phyloP scores from a whole-genome alignment of 352 stramenopile species.

The Aphanomyces cochlioides region DNA sequence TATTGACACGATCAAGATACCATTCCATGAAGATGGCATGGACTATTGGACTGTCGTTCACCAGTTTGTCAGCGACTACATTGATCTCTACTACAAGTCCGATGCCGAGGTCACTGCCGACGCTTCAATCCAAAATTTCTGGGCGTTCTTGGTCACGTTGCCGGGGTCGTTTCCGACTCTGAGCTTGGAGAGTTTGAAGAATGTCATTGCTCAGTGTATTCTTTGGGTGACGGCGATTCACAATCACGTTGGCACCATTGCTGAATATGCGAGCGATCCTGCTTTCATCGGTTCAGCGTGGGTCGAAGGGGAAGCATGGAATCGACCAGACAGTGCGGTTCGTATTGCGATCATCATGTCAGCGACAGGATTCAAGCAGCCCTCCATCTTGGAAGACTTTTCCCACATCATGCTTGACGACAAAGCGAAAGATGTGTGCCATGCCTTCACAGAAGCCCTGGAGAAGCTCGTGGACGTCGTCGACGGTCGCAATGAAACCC shows the following conservation, averaged over 20 bases:
- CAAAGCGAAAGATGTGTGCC: neutral
- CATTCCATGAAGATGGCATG: conserved; percentile 29
- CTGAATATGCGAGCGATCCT: conserved; percentile 4
- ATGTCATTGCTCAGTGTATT: neutral
- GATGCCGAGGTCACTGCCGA: conserved; percentile 4
- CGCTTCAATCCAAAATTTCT: conserved; percentile 1
- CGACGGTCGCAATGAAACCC: neutral
- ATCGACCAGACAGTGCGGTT: neutral
- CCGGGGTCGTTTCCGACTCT: neutral
- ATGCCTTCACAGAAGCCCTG: neutral
- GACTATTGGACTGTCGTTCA: conserved; percentile 27
- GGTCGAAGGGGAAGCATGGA: neutral
- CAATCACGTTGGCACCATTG: conserved; percentile 1
- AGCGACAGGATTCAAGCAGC: conserved; percentile 2
- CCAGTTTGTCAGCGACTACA: conserved; percentile 22
- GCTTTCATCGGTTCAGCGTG: neutral
- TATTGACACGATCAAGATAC: conserved; percentile 15
- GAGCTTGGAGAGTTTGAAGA: neutral
- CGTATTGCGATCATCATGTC: neutral
- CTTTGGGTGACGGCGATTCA: neutral
- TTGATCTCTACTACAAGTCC: conserved; percentile 23
- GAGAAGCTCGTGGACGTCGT: neutral
- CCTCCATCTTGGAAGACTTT: conserved; percentile 9
- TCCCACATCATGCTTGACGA: conserved; percentile 7
- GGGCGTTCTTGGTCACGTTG: conserved; percentile 7